Conservation (phyloP, 179 eudicot genomes). For the Silene vulgaris region DNA sequence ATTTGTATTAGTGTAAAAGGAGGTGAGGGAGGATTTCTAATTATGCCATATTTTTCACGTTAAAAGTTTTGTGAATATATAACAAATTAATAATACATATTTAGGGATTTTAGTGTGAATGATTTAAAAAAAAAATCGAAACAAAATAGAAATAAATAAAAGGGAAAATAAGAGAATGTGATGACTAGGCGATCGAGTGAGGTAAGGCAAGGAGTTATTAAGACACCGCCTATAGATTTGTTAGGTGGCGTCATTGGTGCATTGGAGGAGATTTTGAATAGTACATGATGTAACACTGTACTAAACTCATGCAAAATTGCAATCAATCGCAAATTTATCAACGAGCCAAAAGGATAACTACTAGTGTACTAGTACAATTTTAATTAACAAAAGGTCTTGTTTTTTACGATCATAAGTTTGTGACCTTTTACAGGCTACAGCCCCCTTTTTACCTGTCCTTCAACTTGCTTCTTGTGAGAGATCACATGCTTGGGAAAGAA, state of each 20-base stretch:
- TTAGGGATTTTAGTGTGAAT: neutral
- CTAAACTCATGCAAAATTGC: too few relatives aligned
- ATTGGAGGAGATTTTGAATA: too few relatives aligned
- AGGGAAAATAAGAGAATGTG: neutral
- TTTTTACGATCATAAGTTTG: too few relatives aligned
- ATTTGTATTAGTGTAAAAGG: neutral
- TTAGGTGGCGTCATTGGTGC: neutral
- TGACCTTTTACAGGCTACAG: too few relatives aligned
- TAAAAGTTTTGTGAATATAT: neutral
- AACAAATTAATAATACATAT: neutral
- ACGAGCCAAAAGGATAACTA: too few relatives aligned
- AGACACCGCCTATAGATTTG: neutral
- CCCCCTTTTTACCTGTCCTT: too few relatives aligned
- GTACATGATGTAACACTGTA: too few relatives aligned
- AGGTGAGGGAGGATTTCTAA: neutral
- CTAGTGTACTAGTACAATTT: too few relatives aligned
- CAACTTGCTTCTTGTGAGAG: too few relatives aligned
- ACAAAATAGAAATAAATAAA: neutral
- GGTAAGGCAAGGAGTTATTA: neutral
- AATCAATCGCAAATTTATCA: too few relatives aligned
- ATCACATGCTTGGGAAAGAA: too few relatives aligned
- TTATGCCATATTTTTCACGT: neutral
- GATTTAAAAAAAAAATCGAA: neutral
- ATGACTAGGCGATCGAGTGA: neutral
- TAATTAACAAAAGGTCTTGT: too few relatives aligned